Conservation (phyloP, 768 basidiomycete species). For the Lactarius psammicola region DNA sequence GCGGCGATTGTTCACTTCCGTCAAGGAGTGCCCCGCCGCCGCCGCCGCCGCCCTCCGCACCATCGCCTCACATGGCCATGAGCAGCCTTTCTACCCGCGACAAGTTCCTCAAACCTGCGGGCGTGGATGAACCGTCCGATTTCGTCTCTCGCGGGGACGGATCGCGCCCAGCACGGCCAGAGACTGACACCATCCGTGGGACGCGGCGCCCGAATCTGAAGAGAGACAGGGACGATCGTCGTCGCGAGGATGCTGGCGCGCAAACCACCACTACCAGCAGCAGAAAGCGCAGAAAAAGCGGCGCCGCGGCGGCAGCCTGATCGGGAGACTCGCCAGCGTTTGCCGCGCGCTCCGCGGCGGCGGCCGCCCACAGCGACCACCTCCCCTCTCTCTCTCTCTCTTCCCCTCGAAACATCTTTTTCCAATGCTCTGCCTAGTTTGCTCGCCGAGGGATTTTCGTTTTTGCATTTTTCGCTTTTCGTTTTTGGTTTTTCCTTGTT, state of each 20-base stretch:
- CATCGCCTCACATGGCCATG: background rate
- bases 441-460: background rate
- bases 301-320: constrained; percentile 24
- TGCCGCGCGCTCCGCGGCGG: constrained; percentile 23
- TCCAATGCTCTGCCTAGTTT: background rate
- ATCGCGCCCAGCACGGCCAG: constrained; percentile 10
- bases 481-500: background rate
- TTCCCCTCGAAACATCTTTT: too few species aligned
- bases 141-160: constrained; percentile 10
- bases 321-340: background rate
- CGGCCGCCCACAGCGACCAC: background rate
- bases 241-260: background rate
- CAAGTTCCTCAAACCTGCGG: constrained; percentile 22
- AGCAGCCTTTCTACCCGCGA: background rate
- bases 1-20: constrained; percentile 3
- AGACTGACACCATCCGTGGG: background rate
- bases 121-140: constrained; percentile 22
- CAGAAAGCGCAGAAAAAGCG: constrained; percentile 23
- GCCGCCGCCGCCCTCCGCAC: background rate
- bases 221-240: constrained; percentile 22
- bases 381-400: too few species aligned
- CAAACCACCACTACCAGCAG: constrained; percentile 8
- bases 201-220: constrained; percentile 17
- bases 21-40: background rate
- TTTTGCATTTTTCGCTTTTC: background rate